Conservation (phyloP, 345 rosid genomes). For the Fremontodendron californicum region DNA sequence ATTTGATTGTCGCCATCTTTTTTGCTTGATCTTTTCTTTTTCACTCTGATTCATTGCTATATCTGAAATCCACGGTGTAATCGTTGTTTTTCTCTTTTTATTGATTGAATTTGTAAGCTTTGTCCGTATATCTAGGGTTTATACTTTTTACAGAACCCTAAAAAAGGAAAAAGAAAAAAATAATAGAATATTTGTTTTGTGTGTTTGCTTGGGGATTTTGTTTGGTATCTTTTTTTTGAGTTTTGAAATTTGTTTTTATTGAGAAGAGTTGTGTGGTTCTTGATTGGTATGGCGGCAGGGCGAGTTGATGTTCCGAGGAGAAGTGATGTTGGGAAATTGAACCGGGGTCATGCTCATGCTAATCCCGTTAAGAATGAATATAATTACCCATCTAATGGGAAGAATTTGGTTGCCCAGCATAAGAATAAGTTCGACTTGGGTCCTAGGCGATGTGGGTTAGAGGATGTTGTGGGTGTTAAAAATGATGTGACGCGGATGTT, state of each 20-base stretch:
- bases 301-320: constrained; percentile 5
- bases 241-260: neutral
- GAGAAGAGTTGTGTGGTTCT: constrained; percentile 13
- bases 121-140: neutral
- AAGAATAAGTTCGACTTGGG: neutral
- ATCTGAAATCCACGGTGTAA: neutral
- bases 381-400: neutral
- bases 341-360: neutral
- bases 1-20: neutral
- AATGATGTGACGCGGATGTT: constrained; percentile 17
- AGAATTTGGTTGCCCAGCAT: neutral
- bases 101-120: no score
- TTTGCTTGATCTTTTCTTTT: neutral
- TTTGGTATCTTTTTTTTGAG: neutral
- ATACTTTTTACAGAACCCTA: neutral
- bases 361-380: neutral
- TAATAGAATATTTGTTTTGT: neutral
- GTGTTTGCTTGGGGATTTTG: neutral
- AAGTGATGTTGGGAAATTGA: neutral
- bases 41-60: neutral
- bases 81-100: neutral
- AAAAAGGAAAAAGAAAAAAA: neutral
- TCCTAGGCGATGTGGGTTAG: constrained; percentile 19
- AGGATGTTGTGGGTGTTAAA: constrained; percentile 14
- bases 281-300: constrained; percentile 14